Base-by-base conservation (phyloP, 2,329 filamentous ascomycete genomes). In the Didymella glomerata region DNA sequence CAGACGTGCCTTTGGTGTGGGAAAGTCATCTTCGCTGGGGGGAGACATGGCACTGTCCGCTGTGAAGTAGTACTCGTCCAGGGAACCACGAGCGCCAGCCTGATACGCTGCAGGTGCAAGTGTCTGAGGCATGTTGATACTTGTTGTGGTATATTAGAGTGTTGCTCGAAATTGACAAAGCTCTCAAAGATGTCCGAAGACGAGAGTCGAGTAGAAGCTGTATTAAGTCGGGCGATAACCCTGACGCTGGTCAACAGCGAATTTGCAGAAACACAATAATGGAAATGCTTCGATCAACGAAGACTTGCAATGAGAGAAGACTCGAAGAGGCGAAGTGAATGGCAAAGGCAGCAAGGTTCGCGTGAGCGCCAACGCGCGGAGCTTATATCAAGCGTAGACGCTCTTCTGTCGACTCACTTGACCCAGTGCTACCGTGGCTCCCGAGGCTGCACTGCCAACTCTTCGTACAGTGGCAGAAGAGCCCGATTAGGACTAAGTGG, bases 1-100 rank as follows among this genome's bases (percentile, higher is more conserved):
- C 34, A 87, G 84, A 55, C 88, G 81, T 71, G 86, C 89, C 68
- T 87, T 83, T n/a, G 89, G 89, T 9, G 89, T 90, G 41, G 89
- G 90, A 72, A 92, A 92, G 73, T 91, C 81, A 54, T 84, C 82
- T 68, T 78, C 79, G 67, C 80, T 77, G 24, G 78, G 77, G 14
- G 83, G 83, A 28, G 79, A 79, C 30, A 61, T 57, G 58, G 71
- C 57, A 51, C 69, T 68, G 57, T 76, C 76, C 65, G 72, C 76
- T 60, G 72, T 74, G 66, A 66, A 79, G 75, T 77, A 77, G 67
- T 77, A 77, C 24, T 80, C 79, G 70, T 88, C 84, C 78, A 88
- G 85, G 58, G 87, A 63, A 84, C 88, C 88, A 84, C 88, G 84
- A 63, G 78, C 58, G 54, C 66, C 64, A 65, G 69, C 59, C 59